A percentile compares a stretch with the other conserved stretches of the same genome.
Conservation (phyloP, 208 protist species). For the Acanthamoeba sp. region DNA sequence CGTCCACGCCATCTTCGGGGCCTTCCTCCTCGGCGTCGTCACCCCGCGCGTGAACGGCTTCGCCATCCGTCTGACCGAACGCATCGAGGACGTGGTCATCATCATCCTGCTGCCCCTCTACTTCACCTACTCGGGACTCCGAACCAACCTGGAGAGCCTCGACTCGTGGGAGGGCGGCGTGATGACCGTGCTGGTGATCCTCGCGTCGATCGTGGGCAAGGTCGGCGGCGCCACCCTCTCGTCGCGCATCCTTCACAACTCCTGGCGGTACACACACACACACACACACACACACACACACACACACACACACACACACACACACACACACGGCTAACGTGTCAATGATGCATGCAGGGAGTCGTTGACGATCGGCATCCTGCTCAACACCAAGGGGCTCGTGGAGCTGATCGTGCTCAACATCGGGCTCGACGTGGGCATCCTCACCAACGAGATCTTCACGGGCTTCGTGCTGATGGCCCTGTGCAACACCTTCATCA, state of each 20-base stretch:
- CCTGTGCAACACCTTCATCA: conserved; percentile 87
- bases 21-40: conserved; percentile 83
- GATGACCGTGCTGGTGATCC: conserved; percentile 81
- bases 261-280: background rate
- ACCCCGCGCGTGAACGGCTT: conserved; percentile 78
- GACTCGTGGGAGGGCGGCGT: conserved; percentile 41
- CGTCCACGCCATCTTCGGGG: conserved; percentile 87
- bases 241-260: background rate
- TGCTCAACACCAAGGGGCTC: conserved; percentile 86
- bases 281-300: background rate
- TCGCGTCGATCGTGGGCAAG: conserved; percentile 80
- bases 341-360: conserved; percentile 49
- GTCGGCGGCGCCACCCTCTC: conserved; percentile 78
- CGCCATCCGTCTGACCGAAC: conserved; percentile 76
- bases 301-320: background rate
- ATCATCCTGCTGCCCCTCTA: conserved; percentile 85
- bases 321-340: too few relatives aligned
- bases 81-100: conserved; percentile 83
- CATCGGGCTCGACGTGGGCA: conserved; percentile 82
- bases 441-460: conserved; percentile 81
- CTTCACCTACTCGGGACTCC: conserved; percentile 84
- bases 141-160: conserved; percentile 72
- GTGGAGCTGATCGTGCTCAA: conserved; percentile 87
- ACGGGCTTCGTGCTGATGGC: conserved; percentile 87
- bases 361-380: conserved; percentile 83